These are phyloP conservation scores for Phoenix roebelenii DNA, from an alignment of 176 grass and related monocot species.

Conservation along the genomic window DNA sequence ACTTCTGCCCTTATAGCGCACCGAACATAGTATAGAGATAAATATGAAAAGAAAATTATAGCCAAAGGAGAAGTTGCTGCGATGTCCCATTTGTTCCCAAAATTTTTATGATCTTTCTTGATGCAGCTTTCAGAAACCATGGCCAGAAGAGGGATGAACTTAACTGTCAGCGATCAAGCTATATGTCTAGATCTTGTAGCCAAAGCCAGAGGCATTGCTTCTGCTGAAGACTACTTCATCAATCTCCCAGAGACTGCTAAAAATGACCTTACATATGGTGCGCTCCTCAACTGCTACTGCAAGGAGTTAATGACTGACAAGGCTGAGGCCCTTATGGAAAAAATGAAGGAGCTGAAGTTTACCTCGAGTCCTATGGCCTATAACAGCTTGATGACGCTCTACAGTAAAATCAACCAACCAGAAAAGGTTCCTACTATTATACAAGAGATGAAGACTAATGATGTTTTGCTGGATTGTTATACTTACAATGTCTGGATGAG, in stretches of 20 bases:
- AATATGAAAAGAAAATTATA: no score
- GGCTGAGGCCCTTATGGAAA: slow-evolving; percentile 61
- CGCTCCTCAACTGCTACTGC: slow-evolving; percentile 93
- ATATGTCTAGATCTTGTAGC: slow-evolving; percentile 71
- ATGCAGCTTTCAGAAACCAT: slow-evolving; percentile 72
- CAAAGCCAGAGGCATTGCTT: slow-evolving; percentile 62
- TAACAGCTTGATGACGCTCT: slow-evolving; percentile 89
- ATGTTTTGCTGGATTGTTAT: slow-evolving; percentile 66
- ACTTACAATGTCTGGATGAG: slow-evolving; percentile 99
- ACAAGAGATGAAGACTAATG: slow-evolving; percentile 75
- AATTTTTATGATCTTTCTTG: slow-evolving; percentile 1
- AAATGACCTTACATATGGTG: slow-evolving; percentile 79
- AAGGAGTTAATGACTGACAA: slow-evolving; percentile 60
- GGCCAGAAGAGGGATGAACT: slow-evolving; percentile 83
- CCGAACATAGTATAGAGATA: no score
- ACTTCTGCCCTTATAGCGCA: no score
- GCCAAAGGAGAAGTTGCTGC: no score
- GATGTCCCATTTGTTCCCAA: no score
- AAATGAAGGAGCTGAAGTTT: slow-evolving; percentile 87
- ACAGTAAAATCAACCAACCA: slow-evolving; percentile 56
- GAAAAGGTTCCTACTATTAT: slow-evolving; percentile 65
- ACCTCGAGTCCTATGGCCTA: slow-evolving; percentile 75
- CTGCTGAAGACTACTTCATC: slow-evolving; percentile 91
- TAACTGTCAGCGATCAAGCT: slow-evolving; percentile 77
- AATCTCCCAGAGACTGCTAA: slow-evolving; percentile 82